A percentile compares a stretch with the other conserved stretches of the same genome.
Conservation (phyloP, 495 filamentous ascomycete species). For the Choiromyces venosus region DNA sequence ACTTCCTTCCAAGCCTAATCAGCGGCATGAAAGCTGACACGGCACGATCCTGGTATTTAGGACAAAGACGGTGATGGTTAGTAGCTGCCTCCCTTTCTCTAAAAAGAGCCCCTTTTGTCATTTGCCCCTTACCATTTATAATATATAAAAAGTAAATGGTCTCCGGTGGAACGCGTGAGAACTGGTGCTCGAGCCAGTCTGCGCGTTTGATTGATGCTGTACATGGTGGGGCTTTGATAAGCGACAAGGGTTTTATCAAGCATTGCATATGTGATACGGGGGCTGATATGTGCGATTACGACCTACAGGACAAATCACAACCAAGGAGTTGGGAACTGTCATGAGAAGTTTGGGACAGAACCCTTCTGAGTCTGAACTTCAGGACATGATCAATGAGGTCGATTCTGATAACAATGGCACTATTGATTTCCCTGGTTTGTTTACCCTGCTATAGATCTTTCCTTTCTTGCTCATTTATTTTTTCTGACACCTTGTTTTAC, state of each 20-base stretch:
- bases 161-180: not conserved
- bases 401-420: constrained; percentile 99
- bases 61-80: constrained; percentile 99
- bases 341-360: constrained; percentile 99
- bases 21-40: constrained; percentile 8
- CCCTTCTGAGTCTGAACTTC: constrained; percentile 95
- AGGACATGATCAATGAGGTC: constrained; percentile 99
- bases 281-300: constrained; percentile 9
- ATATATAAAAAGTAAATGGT: not conserved
- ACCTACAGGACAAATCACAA: constrained; percentile 87
- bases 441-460: not conserved
- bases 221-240: constrained; percentile 4
- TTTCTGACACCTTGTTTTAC: constrained; percentile 7
- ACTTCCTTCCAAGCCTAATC: not conserved
- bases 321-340: constrained; percentile 97
- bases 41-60: constrained; percentile 48
- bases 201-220: not conserved
- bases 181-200: not conserved
- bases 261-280: not conserved
- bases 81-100: constrained; percentile 45
- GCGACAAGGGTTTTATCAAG: not conserved
- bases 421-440: constrained; percentile 93
- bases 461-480: not conserved
- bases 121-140: constrained; percentile 3
- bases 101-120: not conserved